Conservation (phyloP, 306 rosid species). For the Calophaca sinica region DNA sequence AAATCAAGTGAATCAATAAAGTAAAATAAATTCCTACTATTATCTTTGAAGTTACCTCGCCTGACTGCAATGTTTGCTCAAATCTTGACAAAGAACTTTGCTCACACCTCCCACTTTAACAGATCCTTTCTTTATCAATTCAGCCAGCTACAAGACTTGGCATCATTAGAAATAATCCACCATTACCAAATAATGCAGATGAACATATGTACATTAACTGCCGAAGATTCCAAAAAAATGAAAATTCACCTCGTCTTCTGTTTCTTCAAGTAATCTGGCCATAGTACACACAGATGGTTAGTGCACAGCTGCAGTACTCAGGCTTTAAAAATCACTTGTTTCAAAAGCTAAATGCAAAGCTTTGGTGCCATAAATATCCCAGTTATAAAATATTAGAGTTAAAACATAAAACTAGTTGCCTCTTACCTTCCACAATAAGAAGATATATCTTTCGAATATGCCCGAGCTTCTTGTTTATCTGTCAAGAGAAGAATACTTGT, state of each 20-base stretch:
- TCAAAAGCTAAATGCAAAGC: conserved; percentile 38
- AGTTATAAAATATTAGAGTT: conserved; percentile 20
- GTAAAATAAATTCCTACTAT: conserved; percentile 30
- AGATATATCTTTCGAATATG: conserved; percentile 85
- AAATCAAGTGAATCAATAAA: conserved; percentile 31
- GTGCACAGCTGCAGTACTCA: conserved; percentile 43
- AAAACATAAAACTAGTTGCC: conserved; percentile 14
- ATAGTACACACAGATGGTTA: conserved; percentile 51
- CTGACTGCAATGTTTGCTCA: conserved; percentile 85
- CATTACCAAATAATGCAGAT: conserved; percentile 11
- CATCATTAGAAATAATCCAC: conserved; percentile 23
- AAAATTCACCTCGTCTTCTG: conserved; percentile 84
- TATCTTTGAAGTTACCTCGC: conserved; percentile 58
- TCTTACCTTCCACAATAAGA: conserved; percentile 89
- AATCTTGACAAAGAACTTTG: conserved; percentile 89
- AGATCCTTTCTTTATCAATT: conserved; percentile 82
- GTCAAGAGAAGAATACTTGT: conserved; percentile 37
- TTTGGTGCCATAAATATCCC: conserved; percentile 15
- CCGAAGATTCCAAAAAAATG: conserved; percentile 41
- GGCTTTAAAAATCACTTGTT: conserved; percentile 34
- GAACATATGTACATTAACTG: conserved; percentile 37
- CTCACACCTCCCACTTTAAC: conserved; percentile 77
- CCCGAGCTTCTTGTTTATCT: conserved; percentile 93
- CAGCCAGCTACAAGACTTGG: conserved; percentile 70
- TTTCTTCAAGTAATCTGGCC: conserved; percentile 88